phyloP scores from a whole-genome alignment of 2,329 filamentous ascomycete genomes.

The Nemania abortiva region DNA sequence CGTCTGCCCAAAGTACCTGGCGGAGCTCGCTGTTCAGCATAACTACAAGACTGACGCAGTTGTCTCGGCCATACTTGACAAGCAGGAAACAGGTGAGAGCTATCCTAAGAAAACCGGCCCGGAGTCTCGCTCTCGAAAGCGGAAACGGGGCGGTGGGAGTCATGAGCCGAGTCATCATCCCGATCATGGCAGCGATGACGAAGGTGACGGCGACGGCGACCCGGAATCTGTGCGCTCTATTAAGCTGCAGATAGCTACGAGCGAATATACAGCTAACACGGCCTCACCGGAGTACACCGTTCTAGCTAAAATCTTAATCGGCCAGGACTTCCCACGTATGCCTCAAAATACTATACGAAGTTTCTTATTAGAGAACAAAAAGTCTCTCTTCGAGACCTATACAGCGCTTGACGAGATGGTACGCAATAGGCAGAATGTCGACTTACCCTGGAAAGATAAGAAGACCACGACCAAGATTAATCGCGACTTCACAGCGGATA shows the following conservation, averaged over 20 bases:
- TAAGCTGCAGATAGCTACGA: conserved; percentile 38
- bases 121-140: conserved; percentile 51
- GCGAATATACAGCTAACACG: conserved; percentile 20
- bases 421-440: conserved; percentile 40
- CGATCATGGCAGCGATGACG: conserved; percentile 38
- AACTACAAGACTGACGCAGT: conserved; percentile 49
- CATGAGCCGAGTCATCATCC: not conserved
- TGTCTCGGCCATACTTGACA: conserved; percentile 57
- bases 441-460: conserved; percentile 49
- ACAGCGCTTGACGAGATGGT: conserved; percentile 50
- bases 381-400: conserved; percentile 54
- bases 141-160: conserved; percentile 53
- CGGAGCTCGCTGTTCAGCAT: conserved; percentile 45
- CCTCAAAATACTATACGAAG: conserved; percentile 47
- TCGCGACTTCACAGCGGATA: conserved; percentile 38
- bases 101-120: conserved; percentile 54
- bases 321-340: conserved; percentile 53
- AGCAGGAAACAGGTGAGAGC: conserved; percentile 52
- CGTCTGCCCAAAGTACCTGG: conserved; percentile 58
- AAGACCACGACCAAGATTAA: conserved; percentile 42
- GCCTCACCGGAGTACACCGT: conserved; percentile 34
- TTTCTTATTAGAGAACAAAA: conserved; percentile 42
- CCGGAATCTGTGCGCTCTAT: conserved; percentile 33
- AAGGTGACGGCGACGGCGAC: conserved; percentile 36
- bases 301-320: conserved; percentile 49